Base-by-base conservation (phyloP, 495 filamentous ascomycete genomes). In the Sporormia fimetaria region DNA sequence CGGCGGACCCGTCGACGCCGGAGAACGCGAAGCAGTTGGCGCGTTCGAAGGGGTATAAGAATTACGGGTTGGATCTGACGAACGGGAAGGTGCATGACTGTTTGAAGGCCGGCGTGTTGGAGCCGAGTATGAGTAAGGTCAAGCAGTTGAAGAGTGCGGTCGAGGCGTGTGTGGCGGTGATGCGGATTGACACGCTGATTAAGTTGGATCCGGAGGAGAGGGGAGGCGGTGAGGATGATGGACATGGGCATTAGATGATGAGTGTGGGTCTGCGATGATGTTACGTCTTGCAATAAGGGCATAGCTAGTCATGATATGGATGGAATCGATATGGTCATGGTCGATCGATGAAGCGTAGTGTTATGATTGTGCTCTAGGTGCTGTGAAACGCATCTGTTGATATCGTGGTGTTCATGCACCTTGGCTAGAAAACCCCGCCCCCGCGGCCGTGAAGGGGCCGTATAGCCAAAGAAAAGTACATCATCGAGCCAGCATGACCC, bases 111-210 rank as follows among this genome's bases (percentile, higher is more conserved):
- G 90, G 90, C 55, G 87, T 96, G 58, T 57, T 96, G 60, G 90
- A 99, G 68, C 90, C 90, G 21, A 88, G 81, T 63, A 88, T 99
- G 73, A 94, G 88, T 72, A 99, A 99, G 74, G 73, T 99, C 53
- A 81, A 85, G 67, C 88, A 94, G 69, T 67, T 99, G 53, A 99
- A 99, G 80, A 87, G 81, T 69, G 92, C 92, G 35, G 90, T 96
- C 37, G 90, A 99, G 68, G 90, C 90, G 43, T 96, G 92, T 63
- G 94, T 99, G 65, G 80, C 87, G 56, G 94, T 99, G 60, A 95
- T 99, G 92, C 77, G 90, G 56, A 99, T 99, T 57, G 90, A 99
- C 69, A 99, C 90, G 47, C 73, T 99, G 66, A 96, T 99, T 63
- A 94, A 93, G 68, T 65, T 99, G 64, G 90, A 99, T 74, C 86